phyloP scores from a whole-genome alignment of 495 filamentous ascomycete species.

The Geoglossum glabrum region DNA sequence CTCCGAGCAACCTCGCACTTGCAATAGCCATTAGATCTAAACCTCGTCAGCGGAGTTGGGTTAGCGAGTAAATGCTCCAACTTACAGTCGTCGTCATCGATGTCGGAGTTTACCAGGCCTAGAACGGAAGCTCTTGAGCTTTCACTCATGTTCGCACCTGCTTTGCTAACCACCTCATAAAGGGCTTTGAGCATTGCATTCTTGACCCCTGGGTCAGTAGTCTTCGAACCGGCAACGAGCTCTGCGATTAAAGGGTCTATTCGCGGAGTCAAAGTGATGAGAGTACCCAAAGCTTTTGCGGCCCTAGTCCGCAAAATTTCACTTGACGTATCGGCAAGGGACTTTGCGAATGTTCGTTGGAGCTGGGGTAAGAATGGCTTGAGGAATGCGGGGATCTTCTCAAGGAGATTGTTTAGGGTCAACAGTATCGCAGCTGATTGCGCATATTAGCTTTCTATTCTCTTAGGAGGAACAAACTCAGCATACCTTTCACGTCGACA shows the following conservation, averaged over 20 bases:
- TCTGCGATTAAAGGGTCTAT: constrained; percentile 84
- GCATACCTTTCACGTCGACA: constrained; percentile 63
- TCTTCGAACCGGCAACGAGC: constrained; percentile 83
- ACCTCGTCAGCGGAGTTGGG: constrained; percentile 8
- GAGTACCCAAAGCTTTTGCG: constrained; percentile 85
- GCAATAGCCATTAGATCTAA: constrained; percentile 60
- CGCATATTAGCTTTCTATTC: background rate
- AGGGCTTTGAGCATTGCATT: constrained; percentile 95
- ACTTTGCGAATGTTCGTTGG: constrained; percentile 90
- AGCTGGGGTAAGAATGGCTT: constrained; percentile 96
- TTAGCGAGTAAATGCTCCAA: background rate
- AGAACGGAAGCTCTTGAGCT: constrained; percentile 63
- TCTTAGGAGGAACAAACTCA: constrained; percentile 5
- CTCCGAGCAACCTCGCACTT: constrained; percentile 72
- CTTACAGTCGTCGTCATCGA: constrained; percentile 47
- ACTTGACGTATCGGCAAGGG: constrained; percentile 79
- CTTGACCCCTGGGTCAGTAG: constrained; percentile 67
- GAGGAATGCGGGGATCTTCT: constrained; percentile 88
- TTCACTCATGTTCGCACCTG: constrained; percentile 85
- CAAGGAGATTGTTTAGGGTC: constrained; percentile 82
- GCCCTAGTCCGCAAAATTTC: constrained; percentile 72
- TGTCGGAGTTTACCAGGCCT: constrained; percentile 67
- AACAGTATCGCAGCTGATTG: constrained; percentile 60
- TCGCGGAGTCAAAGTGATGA: constrained; percentile 88
- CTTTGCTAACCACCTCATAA: constrained; percentile 89